Evolutionary conservation across 345 rosid genomes (phyloP).

Genomic region (Dipteronia dyeriana): DNA sequence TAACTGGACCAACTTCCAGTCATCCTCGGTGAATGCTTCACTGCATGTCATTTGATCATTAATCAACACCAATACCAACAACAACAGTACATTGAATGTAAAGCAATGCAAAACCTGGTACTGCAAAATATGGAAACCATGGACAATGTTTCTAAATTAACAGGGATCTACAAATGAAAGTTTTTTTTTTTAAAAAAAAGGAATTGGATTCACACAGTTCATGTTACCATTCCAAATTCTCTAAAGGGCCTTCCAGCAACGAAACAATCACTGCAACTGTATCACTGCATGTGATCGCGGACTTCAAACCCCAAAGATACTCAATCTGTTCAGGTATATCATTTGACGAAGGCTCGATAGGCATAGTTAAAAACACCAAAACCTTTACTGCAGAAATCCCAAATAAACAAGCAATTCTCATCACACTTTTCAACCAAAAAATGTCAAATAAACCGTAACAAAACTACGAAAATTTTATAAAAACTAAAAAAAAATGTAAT

Average conservation of each 20-base stretch:
- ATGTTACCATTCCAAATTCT: constrained; percentile 68
- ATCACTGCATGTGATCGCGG: constrained; percentile 67
- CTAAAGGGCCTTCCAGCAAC: constrained; percentile 77
- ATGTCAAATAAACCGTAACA: background rate
- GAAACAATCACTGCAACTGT: constrained; percentile 69
- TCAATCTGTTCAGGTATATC: constrained; percentile 78
- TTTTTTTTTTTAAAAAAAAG: background rate
- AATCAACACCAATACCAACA: background rate
- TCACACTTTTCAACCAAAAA: background rate
- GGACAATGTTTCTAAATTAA: background rate
- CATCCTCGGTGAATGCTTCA: constrained; percentile 78
- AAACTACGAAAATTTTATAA: background rate
- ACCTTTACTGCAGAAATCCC: constrained; percentile 67
- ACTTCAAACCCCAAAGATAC: constrained; percentile 80
- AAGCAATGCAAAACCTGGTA: background rate
- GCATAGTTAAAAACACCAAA: constrained; percentile 88
- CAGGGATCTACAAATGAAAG: background rate
- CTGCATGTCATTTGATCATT: constrained; percentile 43
- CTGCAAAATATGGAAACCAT: background rate
- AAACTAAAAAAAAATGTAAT: background rate
- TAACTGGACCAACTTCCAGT: constrained; percentile 96
- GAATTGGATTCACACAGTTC: background rate
- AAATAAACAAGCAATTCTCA: background rate
- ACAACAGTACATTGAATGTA: background rate
- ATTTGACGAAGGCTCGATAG: constrained; percentile 73